phyloP scores from a whole-genome alignment of 2,329 filamentous ascomycete species.

The Peltaster fructicola region DNA sequence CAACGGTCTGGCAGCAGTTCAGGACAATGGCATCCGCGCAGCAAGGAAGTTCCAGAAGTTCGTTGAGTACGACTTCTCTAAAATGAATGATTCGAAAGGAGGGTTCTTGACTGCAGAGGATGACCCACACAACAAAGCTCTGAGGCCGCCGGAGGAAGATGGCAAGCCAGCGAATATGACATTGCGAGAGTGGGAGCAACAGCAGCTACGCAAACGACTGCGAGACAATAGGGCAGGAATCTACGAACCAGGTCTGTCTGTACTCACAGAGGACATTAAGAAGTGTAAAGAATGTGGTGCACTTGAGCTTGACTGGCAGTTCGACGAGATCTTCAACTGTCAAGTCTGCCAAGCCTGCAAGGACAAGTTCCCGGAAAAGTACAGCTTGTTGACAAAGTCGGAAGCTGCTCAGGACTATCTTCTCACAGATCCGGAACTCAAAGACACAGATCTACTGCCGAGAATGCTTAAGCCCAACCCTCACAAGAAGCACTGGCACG shows the following conservation, averaged over 20 bases:
- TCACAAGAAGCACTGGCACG: constrained; percentile 89
- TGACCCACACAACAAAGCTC: constrained; percentile 71
- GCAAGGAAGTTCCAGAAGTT: constrained; percentile 82
- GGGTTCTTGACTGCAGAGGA: constrained; percentile 84
- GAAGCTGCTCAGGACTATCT: constrained; percentile 93
- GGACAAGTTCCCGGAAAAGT: constrained; percentile 78
- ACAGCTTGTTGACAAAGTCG: constrained; percentile 89
- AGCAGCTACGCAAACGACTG: constrained; percentile 57
- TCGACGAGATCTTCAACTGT: constrained; percentile 68
- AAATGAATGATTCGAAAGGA: constrained; percentile 96
- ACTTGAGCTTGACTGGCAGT: constrained; percentile 85
- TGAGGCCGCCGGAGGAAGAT: constrained; percentile 36
- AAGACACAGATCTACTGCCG: constrained; percentile 69
- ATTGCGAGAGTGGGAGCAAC: constrained; percentile 73
- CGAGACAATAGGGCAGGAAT: constrained; percentile 59
- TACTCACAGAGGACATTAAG: constrained; percentile 43
- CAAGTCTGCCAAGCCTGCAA: constrained; percentile 71
- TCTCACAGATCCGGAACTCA: constrained; percentile 85
- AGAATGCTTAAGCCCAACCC: constrained; percentile 83
- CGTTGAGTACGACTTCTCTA: constrained; percentile 94
- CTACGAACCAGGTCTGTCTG: constrained; percentile 77
- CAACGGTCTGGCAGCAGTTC: constrained; percentile 17
- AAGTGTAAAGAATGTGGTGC: constrained; percentile 69
- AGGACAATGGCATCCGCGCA: constrained; percentile 45
- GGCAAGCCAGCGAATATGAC: constrained; percentile 73